phyloP scores from a whole-genome alignment of 2,329 filamentous ascomycete genomes.

The Trichoderma sp. region DNA sequence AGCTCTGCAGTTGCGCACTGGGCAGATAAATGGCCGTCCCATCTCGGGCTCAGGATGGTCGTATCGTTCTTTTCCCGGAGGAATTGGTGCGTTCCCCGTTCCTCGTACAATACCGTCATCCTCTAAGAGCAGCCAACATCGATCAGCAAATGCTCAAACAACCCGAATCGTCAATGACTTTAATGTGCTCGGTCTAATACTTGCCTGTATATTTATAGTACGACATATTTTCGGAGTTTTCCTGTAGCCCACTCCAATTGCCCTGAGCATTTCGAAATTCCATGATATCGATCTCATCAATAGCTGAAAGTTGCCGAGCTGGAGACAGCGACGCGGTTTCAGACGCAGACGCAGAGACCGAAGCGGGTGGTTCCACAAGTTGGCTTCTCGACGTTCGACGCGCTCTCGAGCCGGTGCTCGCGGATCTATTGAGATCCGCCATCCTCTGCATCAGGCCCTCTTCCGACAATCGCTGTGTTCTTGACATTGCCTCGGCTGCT shows the following conservation, averaged over 20 bases:
- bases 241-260: not conserved
- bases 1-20: constrained; percentile 44
- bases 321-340: not conserved
- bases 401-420: not conserved
- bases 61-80: constrained; percentile 15
- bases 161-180: not conserved
- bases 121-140: not conserved
- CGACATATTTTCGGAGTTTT: not conserved
- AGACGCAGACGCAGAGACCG: not conserved
- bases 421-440: not conserved
- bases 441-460: constrained; percentile 28
- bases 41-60: constrained; percentile 27
- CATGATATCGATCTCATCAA: not conserved
- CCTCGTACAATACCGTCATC: constrained; percentile 7
- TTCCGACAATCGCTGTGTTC: constrained; percentile 34
- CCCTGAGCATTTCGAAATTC: not conserved
- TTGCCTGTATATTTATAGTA: constrained; percentile 22
- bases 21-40: constrained; percentile 41
- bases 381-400: not conserved
- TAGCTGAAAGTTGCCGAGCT: not conserved
- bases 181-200: not conserved
- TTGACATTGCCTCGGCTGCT: not conserved
- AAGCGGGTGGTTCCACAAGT: not conserved
- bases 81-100: constrained; percentile 17
- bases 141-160: not conserved